Conservation (phyloP, 108 stramenopile genomes). For the Seminavis robusta region DNA sequence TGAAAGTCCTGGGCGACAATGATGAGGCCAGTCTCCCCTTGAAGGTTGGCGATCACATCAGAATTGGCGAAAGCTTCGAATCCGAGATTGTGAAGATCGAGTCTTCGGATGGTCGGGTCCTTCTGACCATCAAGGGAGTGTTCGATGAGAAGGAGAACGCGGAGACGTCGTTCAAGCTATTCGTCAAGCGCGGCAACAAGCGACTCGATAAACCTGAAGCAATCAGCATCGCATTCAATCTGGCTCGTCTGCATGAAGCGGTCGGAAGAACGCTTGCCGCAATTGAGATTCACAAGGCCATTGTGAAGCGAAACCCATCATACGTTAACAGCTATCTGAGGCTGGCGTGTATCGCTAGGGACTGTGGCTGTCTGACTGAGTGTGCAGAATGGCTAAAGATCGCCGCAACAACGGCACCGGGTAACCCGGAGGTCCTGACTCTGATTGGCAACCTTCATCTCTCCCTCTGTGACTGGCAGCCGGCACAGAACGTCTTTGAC, state of each 20-base stretch:
- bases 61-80: slow-evolving; percentile 31
- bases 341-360: slow-evolving; percentile 83
- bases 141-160: slow-evolving; percentile 4
- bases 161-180: slow-evolving; percentile 9
- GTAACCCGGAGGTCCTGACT: slow-evolving; percentile 84
- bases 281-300: slow-evolving; percentile 84
- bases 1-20: slow-evolving; percentile 10
- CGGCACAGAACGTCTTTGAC: slow-evolving; percentile 81
- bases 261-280: slow-evolving; percentile 70
- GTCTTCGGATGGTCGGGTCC: slow-evolving; percentile 15
- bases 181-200: slow-evolving; percentile 62
- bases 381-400: slow-evolving; percentile 86
- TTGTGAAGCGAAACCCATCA: slow-evolving; percentile 75
- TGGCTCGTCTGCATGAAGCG: slow-evolving; percentile 81
- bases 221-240: slow-evolving; percentile 81
- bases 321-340: slow-evolving; percentile 85
- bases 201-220: slow-evolving; percentile 49
- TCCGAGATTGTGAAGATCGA: slow-evolving; percentile 22
- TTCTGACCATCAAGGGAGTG: slow-evolving; percentile 16
- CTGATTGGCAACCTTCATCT: slow-evolving; percentile 87
- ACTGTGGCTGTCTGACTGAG: slow-evolving; percentile 80
- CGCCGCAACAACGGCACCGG: slow-evolving; percentile 74
- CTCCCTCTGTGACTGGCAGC: slow-evolving; percentile 82
- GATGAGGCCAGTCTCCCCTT: slow-evolving; percentile 7
- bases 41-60: slow-evolving; percentile 32